Evolutionary conservation across 208 protist species (phyloP).

Genomic region (Polymyxa betae): DNA sequence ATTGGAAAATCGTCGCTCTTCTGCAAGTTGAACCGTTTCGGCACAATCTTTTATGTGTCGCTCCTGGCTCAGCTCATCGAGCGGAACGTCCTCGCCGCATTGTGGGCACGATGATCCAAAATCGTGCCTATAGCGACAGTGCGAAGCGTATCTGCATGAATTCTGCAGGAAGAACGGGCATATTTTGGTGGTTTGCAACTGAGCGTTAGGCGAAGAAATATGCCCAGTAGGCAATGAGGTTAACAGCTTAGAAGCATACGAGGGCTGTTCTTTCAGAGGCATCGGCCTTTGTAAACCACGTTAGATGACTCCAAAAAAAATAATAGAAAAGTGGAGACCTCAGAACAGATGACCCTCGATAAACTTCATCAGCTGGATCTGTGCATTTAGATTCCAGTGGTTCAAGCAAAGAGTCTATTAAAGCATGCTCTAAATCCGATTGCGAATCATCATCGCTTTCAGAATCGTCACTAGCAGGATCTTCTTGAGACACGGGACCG

Average conservation of each 20-base stretch:
- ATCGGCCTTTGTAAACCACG: not conserved
- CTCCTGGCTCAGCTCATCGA: constrained; percentile 40
- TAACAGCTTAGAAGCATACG: constrained; percentile 18
- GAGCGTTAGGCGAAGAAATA: not conserved
- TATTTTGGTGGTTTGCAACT: not conserved
- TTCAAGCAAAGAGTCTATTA: constrained; percentile 41
- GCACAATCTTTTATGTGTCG: not conserved
- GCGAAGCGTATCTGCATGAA: constrained; percentile 28
- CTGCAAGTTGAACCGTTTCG: not conserved
- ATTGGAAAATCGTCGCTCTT: constrained; percentile 24
- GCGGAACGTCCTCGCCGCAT: constrained; percentile 17
- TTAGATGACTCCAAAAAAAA: not conserved
- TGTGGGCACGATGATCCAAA: constrained; percentile 46
- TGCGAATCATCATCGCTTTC: not conserved
- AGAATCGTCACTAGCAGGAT: not conserved
- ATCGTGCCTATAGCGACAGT: constrained; percentile 42
- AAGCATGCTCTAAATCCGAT: constrained; percentile 22
- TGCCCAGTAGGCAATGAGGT: not conserved
- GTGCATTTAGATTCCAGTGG: constrained; percentile 42
- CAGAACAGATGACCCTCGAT: not conserved
- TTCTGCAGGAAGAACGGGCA: constrained; percentile 39
- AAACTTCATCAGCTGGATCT: constrained; percentile 31
- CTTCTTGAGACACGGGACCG: not conserved
- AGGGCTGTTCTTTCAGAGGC: not conserved
- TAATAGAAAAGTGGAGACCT: not conserved